phyloP scores from a whole-genome alignment of 1,284 basidiomycete species.

The Trichosporon ovoides region DNA sequence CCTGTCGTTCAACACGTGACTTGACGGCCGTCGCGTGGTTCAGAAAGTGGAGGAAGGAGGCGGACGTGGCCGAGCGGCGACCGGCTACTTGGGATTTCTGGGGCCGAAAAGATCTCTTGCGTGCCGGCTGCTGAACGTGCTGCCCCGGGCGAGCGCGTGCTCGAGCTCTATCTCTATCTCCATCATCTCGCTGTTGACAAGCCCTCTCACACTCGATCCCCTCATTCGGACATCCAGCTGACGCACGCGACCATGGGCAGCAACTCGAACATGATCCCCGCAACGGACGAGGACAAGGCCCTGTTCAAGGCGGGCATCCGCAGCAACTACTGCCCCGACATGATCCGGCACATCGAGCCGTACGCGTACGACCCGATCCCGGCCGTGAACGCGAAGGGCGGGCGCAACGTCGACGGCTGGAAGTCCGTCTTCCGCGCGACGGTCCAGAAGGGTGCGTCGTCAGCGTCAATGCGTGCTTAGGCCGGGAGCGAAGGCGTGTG shows the following conservation, averaged over 20 bases:
- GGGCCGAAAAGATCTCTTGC: too few species aligned
- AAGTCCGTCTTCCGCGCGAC: conserved; percentile 8
- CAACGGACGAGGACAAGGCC: conserved; percentile 5
- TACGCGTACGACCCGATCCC: conserved; percentile 18
- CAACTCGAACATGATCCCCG: conserved; percentile 8
- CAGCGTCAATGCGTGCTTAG: too few species aligned
- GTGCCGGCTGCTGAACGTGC: too few species aligned
- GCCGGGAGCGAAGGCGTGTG: too few species aligned
- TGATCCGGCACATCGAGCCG: conserved; percentile 10
- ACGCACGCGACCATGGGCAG: neutral
- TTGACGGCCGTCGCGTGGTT: too few species aligned
- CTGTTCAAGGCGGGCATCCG: neutral
- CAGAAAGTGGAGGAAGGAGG: too few species aligned
- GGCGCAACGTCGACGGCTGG: conserved; percentile 14
- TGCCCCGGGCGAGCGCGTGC: neutral
- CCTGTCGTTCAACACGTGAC: too few species aligned
- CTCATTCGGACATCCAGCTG: neutral
- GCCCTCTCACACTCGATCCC: neutral
- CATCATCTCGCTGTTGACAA: neutral
- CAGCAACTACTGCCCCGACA: neutral
- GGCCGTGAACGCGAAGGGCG: conserved; percentile 13
- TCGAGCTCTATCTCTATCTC: neutral
- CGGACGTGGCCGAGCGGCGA: too few species aligned
- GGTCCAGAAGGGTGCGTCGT: conserved; percentile 12
- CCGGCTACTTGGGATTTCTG: too few species aligned